Conservation (phyloP, 2,329 filamentous ascomycete species). For the Plenodomus biglobosus region DNA sequence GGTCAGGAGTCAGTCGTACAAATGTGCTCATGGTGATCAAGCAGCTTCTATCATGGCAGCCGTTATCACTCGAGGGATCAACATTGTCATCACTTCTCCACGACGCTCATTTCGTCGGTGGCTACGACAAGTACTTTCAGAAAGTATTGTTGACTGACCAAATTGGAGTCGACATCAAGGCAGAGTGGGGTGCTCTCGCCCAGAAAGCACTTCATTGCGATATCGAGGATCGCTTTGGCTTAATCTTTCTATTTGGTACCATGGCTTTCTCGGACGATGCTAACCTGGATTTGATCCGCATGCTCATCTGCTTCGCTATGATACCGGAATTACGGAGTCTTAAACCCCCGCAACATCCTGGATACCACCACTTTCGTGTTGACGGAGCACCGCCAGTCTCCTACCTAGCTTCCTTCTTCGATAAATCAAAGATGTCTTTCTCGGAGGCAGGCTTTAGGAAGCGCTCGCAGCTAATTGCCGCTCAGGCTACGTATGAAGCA, state of each 20-base stretch:
- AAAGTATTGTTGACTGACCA: constrained; percentile 44
- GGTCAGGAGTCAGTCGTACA: neutral
- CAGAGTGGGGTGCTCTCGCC: constrained; percentile 51
- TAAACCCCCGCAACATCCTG: constrained; percentile 38
- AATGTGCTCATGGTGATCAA: constrained; percentile 17
- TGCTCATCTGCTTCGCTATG: constrained; percentile 51
- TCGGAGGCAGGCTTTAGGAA: constrained; percentile 30
- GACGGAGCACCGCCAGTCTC: constrained; percentile 33
- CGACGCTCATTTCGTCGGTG: constrained; percentile 42
- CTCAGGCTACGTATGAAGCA: constrained; percentile 22
- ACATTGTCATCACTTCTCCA: constrained; percentile 30
- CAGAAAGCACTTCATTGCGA: constrained; percentile 37
- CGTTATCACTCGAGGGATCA: constrained; percentile 4
- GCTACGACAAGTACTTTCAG: constrained; percentile 41
- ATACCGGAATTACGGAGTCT: constrained; percentile 46
- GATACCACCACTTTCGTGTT: constrained; percentile 39
- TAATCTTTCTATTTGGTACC: constrained; percentile 53
- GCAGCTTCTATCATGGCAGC: constrained; percentile 13
- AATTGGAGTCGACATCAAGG: constrained; percentile 42
- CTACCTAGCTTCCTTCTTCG: constrained; percentile 10
- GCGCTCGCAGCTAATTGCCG: constrained; percentile 33
- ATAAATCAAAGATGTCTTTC: constrained; percentile 33
- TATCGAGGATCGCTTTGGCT: constrained; percentile 29
- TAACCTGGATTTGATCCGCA: constrained; percentile 48
- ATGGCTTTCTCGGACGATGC: constrained; percentile 48